phyloP scores from a whole-genome alignment of 202 grass and related monocot species.

The Cymbopogon flexuosus region DNA sequence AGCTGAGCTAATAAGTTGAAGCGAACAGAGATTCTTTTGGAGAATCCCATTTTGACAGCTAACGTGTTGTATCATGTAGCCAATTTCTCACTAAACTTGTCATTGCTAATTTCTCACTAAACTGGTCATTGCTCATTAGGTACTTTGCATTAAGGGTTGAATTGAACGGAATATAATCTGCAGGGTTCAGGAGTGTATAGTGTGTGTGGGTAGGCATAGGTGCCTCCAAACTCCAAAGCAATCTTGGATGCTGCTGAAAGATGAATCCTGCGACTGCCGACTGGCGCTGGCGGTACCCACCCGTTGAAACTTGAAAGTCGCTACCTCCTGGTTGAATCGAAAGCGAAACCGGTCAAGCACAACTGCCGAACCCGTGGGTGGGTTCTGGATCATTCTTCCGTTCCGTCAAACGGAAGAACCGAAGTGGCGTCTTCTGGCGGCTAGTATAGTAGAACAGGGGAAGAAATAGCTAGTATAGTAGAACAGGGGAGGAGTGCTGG shows the following conservation, averaged over 20 bases:
- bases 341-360: background rate
- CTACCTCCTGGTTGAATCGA: background rate
- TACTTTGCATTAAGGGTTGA: background rate
- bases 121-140: too few relatives aligned
- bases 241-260: background rate
- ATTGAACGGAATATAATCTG: background rate
- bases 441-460: too few relatives aligned
- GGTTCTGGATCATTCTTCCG: constrained; percentile 32
- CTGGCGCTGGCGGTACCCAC: background rate
- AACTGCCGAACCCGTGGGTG: background rate
- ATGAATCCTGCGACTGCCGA: background rate
- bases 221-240: background rate
- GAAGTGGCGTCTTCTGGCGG: background rate
- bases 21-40: background rate
- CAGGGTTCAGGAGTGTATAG: background rate
- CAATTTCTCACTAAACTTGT: too few relatives aligned
- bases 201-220: background rate
- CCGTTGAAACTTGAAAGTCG: background rate
- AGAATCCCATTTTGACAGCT: background rate
- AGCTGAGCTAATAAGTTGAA: too few relatives aligned
- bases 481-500: background rate
- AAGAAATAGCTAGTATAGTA: background rate
- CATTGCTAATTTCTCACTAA: too few relatives aligned
- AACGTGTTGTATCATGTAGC: too few relatives aligned
- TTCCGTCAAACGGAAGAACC: constrained; percentile 16